These are phyloP conservation scores for Nepenthes mirabilis DNA, from an alignment of 148 eudicot species.

Conservation along the genomic window DNA sequence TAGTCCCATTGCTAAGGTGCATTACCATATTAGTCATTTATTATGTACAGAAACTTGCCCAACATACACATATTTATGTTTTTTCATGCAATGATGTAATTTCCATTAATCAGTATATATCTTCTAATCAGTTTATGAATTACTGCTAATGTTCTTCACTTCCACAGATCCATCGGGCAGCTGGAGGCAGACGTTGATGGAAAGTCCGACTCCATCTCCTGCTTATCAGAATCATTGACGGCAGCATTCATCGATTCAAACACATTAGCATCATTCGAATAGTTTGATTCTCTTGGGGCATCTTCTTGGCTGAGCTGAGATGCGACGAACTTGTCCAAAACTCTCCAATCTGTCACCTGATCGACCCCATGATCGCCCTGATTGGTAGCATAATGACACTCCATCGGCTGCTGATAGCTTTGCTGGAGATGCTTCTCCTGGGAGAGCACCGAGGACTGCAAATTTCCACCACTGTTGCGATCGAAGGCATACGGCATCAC, in stretches of 20 bases:
- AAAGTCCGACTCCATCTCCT: slow-evolving; percentile 20
- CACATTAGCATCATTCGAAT: neutral
- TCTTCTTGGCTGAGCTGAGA: slow-evolving; percentile 64
- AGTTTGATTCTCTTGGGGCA: slow-evolving; percentile 19
- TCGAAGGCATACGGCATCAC: slow-evolving; percentile 15
- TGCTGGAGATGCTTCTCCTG: slow-evolving; percentile 17
- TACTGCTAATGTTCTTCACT: slow-evolving; percentile 16
- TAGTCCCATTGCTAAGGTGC: no score
- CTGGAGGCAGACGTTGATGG: slow-evolving; percentile 34
- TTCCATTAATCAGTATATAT: no score
- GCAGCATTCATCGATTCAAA: neutral
- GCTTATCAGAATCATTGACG: neutral
- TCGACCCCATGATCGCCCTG: slow-evolving; percentile 19
- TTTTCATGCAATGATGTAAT: no score
- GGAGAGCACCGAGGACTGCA: slow-evolving; percentile 12
- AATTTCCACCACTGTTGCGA: slow-evolving; percentile 7
- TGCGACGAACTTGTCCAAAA: slow-evolving; percentile 75
- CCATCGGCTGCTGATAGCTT: slow-evolving; percentile 12
- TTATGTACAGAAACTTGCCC: no score
- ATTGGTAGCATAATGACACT: slow-evolving; percentile 12
- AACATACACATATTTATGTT: no score
- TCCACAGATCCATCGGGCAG: slow-evolving; percentile 63
- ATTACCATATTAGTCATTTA: no score
- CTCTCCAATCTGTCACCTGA: slow-evolving; percentile 77
- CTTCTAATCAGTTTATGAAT: no score